Base-by-base conservation (phyloP, 2,329 filamentous ascomycete genomes). In the Alternaria alternata region DNA sequence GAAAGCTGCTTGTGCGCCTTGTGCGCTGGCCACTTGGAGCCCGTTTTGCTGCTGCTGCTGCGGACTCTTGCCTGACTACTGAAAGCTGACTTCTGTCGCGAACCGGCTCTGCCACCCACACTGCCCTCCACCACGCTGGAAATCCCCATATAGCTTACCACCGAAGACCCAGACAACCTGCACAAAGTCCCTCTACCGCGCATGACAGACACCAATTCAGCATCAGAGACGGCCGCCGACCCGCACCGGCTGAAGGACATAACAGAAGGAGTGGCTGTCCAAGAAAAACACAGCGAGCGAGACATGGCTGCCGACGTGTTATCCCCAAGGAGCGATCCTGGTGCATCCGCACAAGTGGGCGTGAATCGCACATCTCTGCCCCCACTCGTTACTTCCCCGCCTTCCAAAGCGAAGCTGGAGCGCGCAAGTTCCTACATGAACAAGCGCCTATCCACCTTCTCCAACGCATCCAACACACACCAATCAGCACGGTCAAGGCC, bases 381-480 rank as follows among this genome's bases (percentile, higher is more conserved):
- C 54, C 83, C 84, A 39, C 80, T 87, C 53, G 76, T 84, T 59
- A 85, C 85, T 22, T 83, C 83, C 61, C 78, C 80, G 55, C 77
- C 81, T 12, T 79, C 84, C 64, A 74, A 75, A 51, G 75, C 76
- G 84, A 89, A 74, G 86, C 83, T 72, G 69, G 89, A 91, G 79
- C 73, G 77, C 30, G 73, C 73, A 14, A 93, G 91, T 72, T 91
- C 93, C 74, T 91, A 89, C 71, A 89, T 90, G 64, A 94, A 89
- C 80, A 91, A 92, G 75, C 88, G 93, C 57, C 84, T 96, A 71
- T 96, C 93, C 64, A 91, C 92, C 74, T 94, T 94, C 81, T 95
- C 92, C 16, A 85, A 80, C 65, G 68, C 79, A 39, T 68, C 60
- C 39, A 62, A 42, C 42, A 64, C 65, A 41, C 61, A 63, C 51